Evolutionary conservation across 352 stramenopile species (phyloP), one percentile per base, ranked within the genome.

Genomic region (Globisporangium nodosum): DNA sequence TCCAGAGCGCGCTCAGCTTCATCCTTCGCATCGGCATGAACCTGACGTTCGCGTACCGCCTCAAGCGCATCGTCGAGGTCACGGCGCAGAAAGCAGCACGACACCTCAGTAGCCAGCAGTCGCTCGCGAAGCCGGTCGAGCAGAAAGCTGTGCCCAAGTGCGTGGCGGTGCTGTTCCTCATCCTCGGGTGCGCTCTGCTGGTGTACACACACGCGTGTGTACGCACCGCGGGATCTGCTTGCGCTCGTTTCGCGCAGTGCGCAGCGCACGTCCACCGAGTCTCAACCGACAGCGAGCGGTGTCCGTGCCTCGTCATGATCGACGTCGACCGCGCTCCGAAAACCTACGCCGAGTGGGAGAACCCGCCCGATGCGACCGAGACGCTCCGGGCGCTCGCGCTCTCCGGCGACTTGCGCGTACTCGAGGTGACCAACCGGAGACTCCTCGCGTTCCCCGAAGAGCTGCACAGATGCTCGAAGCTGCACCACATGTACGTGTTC

Each of bases 401-500:
- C 5, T 61, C 64, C 5, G 73, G 72, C 3, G 68, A 71, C 13
- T 52, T 79, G 9, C 64, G 61, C 8, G 73, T 69, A 11, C 49
- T 77, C 12, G 60, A 76, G 11, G 15, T 79, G 1, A 70, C 72
- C 8, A 79, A 79, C 43, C 61, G 63, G 20, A 46, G 60, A 3
- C 49, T 79, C 0, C 33, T 31, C 0, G 24, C 52, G 9, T 46
- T 69, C 24, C 69, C 71, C 0, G 50, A 70, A 0, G 58, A 72
- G 8, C 59, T 86, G 20, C 54, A 48, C 6, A 4, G 7, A 6
- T 82, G 73, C 31, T 27, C 11, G 3, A 48, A 68, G 0, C 63
- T 86, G 13, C 62, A 68, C 27, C 65, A 75, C 54, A 59, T 86
- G 76, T 84, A 71, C 43, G 31, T 27, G 24, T 27, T 27, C 24